Evolutionary conservation across 2,329 filamentous ascomycete species (phyloP), one percentile per base, ranked within the genome.

Genomic region (Epichloe amarillans): DNA sequence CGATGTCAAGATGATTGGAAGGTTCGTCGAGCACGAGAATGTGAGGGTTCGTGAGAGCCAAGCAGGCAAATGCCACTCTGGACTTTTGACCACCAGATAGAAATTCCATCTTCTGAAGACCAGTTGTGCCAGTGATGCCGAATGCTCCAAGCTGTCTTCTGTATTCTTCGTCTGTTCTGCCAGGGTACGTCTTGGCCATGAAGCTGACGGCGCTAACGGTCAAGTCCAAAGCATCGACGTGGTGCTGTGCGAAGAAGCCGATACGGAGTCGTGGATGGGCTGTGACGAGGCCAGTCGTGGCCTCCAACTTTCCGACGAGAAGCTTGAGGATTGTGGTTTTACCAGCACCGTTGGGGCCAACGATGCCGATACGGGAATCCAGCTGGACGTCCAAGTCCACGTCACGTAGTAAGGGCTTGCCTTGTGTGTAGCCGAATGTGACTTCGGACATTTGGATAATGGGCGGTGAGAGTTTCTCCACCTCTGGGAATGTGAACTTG

Each of bases 301-400:
- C 81, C 52, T 80, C 69, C 23, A 98, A 77, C 61, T 88, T 87
- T 55, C 88, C 88, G 56, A 93, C 95, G 53, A 98, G 83, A n/a
- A 98, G 80, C 70, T 96, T 97, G 59, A 98, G 74, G n/a, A 96
- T 86, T 0, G 93, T 98, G 3, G 93, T 98, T 71, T 98, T 98
- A 77, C 93, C 93, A 43, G 93, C 93, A 69, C 93, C 93, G 76
- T 98, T 98, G 62, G 93, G 93, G 15, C 93, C 93, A n/a, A 98
- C 91, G 63, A 98, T 98, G 64, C 93, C 93, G 60, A 98, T 98
- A 56, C 93, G 86, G 8, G 91, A 97, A 70, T 98, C 93, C 41
- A 98, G 83, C 68, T 98, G 93, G 15, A 98, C 93, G 65, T 97
- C 91, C 23, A 98, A 77, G 62, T 98, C 93, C 53, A 98, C 87